phyloP scores from a whole-genome alignment of 495 filamentous ascomycete species.

The Penicillium subrubescens region DNA sequence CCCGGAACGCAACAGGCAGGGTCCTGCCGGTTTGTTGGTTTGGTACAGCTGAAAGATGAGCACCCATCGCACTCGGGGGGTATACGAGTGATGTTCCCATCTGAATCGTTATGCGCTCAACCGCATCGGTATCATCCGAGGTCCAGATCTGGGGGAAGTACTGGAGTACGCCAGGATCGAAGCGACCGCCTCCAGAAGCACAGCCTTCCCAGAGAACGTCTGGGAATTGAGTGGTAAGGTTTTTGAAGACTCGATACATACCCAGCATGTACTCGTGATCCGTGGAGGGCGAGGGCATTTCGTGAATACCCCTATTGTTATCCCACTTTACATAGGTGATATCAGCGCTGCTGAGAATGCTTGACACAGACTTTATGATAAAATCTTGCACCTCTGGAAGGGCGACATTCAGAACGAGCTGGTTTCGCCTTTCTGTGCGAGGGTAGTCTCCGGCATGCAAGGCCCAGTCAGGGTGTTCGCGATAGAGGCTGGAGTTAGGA shows the following conservation, averaged over 20 bases:
- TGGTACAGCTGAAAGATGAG: constrained; percentile 55
- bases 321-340: constrained; percentile 62
- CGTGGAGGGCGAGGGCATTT: constrained; percentile 48
- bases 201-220: constrained; percentile 60
- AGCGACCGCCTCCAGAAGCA: constrained; percentile 57
- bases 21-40: constrained; percentile 54
- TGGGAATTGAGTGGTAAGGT: constrained; percentile 53
- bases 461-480: constrained; percentile 56
- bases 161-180: constrained; percentile 56
- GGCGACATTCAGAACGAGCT: constrained; percentile 56
- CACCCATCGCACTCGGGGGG: constrained; percentile 58
- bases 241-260: constrained; percentile 55
- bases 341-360: constrained; percentile 47
- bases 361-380: constrained; percentile 51
- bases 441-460: constrained; percentile 54
- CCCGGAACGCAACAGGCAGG: constrained; percentile 51
- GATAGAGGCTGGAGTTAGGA: constrained; percentile 54
- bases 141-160: constrained; percentile 63
- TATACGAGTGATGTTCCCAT: constrained; percentile 57
- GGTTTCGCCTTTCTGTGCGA: constrained; percentile 50
- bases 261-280: constrained; percentile 57
- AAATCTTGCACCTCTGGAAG: constrained; percentile 56
- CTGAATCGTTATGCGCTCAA: constrained; percentile 56
- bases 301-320: constrained; percentile 57
- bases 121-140: constrained; percentile 56